Evolutionary conservation across 2,329 filamentous ascomycete species (phyloP), one percentile per base, ranked within the genome.

Genomic region (Bipolaris gigantea): DNA sequence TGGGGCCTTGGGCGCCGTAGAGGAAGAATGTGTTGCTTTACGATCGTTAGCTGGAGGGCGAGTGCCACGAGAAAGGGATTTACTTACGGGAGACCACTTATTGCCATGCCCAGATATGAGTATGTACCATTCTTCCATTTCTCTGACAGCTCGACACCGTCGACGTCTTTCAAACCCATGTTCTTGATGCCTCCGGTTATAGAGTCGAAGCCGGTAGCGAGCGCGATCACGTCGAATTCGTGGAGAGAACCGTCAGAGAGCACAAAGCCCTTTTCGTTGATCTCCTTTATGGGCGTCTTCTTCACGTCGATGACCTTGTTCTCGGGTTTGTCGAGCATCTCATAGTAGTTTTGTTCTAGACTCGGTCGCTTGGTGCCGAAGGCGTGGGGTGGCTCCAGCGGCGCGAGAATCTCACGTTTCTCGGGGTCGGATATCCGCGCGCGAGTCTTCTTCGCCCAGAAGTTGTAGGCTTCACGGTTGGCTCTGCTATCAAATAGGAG

Each of bases 361-460:
- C 71, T 75, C 7, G 77, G 76, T n/a, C 78, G 66, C 67, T 80
- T 80, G 15, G 75, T 76, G 9, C 78, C 78, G 48, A 77, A 80
- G 0, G 76, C 70, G 55, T 80, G 77, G 0, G 75, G 76, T 16
- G 74, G 73, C 59, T 77, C 67, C 15, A 75, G 62, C 0, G 78
- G 78, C 7, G 77, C 77, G n/a, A 80, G 66, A 11, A 80, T 73
- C 39, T 79, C 77, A 30, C 75, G 71, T 72, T 79, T 80, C 52
- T 66, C 65, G 0, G 75, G 71, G 56, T 79, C 74, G 25, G 71
- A 67, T 50, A 80, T 77, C 16, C 78, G 71, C 5, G 70, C 69
- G 4, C 74, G 71, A 3, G 73, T 74, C 63, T 76, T 76, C 67
- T 77, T 76, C 2, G 70, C 73, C 78, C 78, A 80, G 67, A 77